Percentiles rank a stretch among this genome's conserved stretches.
These are phyloP conservation scores for Metschnikowia drakensbergensis DNA, from an alignment of 805 yeast species.

Conservation along the genomic window DNA sequence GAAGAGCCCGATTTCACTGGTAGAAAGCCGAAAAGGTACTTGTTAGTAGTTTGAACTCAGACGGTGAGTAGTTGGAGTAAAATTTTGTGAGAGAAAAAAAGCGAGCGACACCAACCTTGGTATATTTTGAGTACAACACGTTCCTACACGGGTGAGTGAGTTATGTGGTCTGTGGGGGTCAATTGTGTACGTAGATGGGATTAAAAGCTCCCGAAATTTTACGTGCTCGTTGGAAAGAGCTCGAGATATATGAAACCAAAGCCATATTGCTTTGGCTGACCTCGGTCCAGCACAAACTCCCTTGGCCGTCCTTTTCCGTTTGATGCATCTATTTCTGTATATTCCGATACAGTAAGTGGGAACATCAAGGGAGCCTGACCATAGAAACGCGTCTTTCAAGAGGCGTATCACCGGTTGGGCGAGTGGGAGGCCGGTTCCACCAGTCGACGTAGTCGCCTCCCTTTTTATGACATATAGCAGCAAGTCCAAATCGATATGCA, in stretches of 20 bases:
- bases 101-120: slow-evolving; percentile 17
- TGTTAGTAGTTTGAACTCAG: background rate
- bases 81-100: slow-evolving; percentile 11
- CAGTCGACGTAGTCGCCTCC: too few relatives aligned
- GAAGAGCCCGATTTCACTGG: background rate
- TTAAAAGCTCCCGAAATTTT: background rate
- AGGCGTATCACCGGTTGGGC: too few relatives aligned
- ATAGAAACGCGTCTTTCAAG: too few relatives aligned
- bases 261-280: background rate
- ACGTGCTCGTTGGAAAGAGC: background rate
- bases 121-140: slow-evolving; percentile 20
- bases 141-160: slow-evolving; percentile 6
- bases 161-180: background rate
- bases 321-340: too few relatives aligned
- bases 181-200: slow-evolving; percentile 1
- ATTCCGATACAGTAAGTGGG: background rate
- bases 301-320: background rate
- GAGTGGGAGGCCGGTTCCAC: too few relatives aligned
- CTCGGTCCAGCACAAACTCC: background rate
- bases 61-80: slow-evolving; percentile 1
- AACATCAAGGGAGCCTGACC: background rate
- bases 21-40: background rate
- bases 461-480: too few relatives aligned
- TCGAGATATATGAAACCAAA: background rate
- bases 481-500: too few relatives aligned